phyloP scores from a whole-genome alignment of 139 green algal species.

The Tetradesmus obliquus region DNA sequence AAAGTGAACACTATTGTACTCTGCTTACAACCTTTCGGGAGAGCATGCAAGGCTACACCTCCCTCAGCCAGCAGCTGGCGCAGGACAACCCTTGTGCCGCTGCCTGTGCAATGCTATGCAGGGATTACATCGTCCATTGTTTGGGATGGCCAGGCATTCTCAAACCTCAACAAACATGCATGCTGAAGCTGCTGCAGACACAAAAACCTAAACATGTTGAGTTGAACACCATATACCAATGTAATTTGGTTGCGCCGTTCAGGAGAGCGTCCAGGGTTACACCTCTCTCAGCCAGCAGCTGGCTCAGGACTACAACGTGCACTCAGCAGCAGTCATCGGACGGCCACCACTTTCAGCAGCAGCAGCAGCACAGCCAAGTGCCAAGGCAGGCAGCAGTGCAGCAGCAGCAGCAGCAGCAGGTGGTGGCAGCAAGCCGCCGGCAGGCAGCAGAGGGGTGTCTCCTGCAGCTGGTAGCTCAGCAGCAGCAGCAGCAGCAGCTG shows the following conservation, averaged over 20 bases:
- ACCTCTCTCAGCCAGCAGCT: conserved; percentile 5
- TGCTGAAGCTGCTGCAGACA: too few relatives aligned
- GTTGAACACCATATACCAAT: too few relatives aligned
- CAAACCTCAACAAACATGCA: too few relatives aligned
- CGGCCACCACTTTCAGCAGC: background rate
- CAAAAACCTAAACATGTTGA: too few relatives aligned
- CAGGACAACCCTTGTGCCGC: too few relatives aligned
- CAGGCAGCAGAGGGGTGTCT: background rate
- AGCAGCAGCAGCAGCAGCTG: conserved; percentile 25
- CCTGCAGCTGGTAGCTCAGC: background rate
- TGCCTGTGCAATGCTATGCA: too few relatives aligned
- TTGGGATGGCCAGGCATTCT: too few relatives aligned
- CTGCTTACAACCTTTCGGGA: too few relatives aligned
- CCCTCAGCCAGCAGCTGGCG: background rate
- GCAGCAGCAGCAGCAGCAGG: conserved; percentile 13
- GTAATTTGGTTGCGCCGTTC: background rate
- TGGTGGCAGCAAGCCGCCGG: background rate
- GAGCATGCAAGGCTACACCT: too few relatives aligned
- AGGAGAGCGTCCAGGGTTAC: conserved; percentile 23
- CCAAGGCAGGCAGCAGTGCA: background rate
- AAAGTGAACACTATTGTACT: too few relatives aligned
- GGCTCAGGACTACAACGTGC: conserved; percentile 34
- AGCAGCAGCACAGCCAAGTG: background rate
- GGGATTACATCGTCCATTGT: too few relatives aligned
- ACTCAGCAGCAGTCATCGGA: conserved; percentile 26